Base-by-base conservation (phyloP, 2,329 filamentous ascomycete genomes). In the Colletotrichum chlorophyti region DNA sequence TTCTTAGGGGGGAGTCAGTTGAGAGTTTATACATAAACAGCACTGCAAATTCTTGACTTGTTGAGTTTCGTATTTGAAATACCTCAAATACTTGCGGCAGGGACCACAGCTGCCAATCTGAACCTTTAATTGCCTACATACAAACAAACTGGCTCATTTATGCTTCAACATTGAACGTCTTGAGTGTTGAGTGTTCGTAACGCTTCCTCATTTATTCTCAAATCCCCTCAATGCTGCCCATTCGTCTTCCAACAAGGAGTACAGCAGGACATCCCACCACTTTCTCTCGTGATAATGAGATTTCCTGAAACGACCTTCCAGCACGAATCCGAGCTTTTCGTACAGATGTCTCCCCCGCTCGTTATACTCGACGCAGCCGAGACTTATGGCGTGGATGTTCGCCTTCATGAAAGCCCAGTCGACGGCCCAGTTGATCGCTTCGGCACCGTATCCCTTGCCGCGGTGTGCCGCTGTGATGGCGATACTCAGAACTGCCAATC, bases 401-500 rank as follows among this genome's bases (percentile, higher is more conserved):
- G 71, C 77, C n/a, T 68, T 68, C 6, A 65, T 62, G 60, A 83
- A 83, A 0, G 75, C 75, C 73, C 79, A 82, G 21, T 77, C 71
- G 4, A 81, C 61, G 0, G 66, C 73, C 79, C 79, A 83, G 23
- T 69, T 67, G 40, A 83, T 76, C 1, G 77, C 75, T 62, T 82
- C 79, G 6, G 62, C 64, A 1, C 80, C 80, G 51, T 82, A 82
- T 0, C 80, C 78, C 17, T 70, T 62, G 0, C 70, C 68, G 51
- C 79, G 74, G 48, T 73, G 72, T 0, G 53, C 7, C 0, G 67
- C 63, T 2, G 72, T 61, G 5, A 81, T 68, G 0, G 66, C 64
- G n/a, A 81, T 67, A 0, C 70, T 74, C 8, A 81, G 68, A 1
- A 40, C 60, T 2, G 40, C 38, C 10, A 38, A 24, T 12, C 31